Percentiles rank a stretch among this genome's conserved stretches.
Evolutionary conservation across 75 land plant genomes (phyloP).

Genomic region (Picea glauca): DNA sequence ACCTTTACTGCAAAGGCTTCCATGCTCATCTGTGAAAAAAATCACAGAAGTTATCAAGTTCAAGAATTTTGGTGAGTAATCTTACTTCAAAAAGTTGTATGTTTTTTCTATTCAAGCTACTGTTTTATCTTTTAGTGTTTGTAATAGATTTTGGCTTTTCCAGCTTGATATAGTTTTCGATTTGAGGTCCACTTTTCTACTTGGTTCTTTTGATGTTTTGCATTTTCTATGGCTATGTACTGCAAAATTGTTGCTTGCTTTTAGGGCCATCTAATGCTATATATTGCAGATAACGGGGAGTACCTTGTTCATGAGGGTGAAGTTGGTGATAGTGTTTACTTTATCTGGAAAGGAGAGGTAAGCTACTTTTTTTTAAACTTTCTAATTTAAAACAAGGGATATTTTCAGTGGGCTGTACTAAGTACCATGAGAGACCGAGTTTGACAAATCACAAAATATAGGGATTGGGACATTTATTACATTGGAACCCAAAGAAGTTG

Average conservation of each 20-base stretch:
- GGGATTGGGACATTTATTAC: not conserved
- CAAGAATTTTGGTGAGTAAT: constrained; percentile 61
- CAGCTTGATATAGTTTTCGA: not conserved
- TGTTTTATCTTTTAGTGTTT: not conserved
- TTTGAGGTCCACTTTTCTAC: not conserved
- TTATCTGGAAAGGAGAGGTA: constrained; percentile 94
- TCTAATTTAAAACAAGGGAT: too few species aligned
- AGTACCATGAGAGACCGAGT: too few species aligned
- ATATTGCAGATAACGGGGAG: constrained; percentile 56
- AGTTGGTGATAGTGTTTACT: constrained; percentile 69
- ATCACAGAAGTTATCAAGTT: constrained; percentile 54
- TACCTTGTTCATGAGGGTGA: constrained; percentile 65
- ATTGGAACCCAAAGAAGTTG: not conserved
- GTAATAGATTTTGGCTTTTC: not conserved
- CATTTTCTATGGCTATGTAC: not conserved
- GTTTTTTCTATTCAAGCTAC: not conserved
- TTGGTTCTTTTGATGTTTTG: not conserved
- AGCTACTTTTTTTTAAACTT: not conserved
- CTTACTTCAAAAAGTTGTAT: not conserved
- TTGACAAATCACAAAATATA: not conserved
- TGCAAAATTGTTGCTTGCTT: constrained; percentile 1
- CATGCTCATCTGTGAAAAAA: constrained; percentile 56
- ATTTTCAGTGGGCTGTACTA: too few species aligned
- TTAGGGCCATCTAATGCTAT: not conserved
- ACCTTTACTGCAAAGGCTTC: constrained; percentile 79